Base-by-base conservation (phyloP, 768 basidiomycete species). In the Floccularia luteovirens region DNA sequence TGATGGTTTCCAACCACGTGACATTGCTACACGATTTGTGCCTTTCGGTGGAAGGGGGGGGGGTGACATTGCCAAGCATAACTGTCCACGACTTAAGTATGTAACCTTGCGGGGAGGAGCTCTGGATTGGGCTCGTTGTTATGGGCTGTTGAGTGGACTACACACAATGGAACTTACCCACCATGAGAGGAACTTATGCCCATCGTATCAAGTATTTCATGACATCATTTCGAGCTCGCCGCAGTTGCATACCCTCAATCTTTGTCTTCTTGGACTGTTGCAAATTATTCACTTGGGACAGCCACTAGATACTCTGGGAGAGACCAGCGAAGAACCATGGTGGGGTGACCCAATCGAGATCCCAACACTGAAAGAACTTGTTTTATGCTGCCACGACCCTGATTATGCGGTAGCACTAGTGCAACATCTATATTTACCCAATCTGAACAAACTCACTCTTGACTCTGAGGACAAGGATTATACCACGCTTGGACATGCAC, bases 21-120 rank as follows among this genome's bases (percentile, higher is more conserved):
- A 64, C 14, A 61, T 74, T 33, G 58, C 55, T 31, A 62, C 59
- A 7, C 59, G 59, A 16, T 68, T 70, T 46, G 58, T 67, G 8
- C 64, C 74, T 13, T 78, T 86, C 49, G 64, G 74, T 39, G 66
- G 73, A 2, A n/a, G n/a, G n/a, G n/a, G n/a, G n/a, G n/a, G n/a
- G n/a, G n/a, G n/a, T n/a, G n/a, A n/a, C n/a, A 67, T 70, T 20
- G 67, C 67, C 12, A n/a, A n/a, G n/a, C n/a, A n/a, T n/a, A n/a
- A n/a, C n/a, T n/a, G n/a, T n/a, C 85, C 85, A 1, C 66, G 61
- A 5, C 60, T 88, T 11, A 59, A 54, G 14, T 49, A 58, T 3
- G 56, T 75, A 24, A 60, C 62, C 7, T 62, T 88, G 20, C 82
- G 79, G 77, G 83, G 82, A 27, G 77, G 84, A 3, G 82, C 82